These are phyloP conservation scores for Diaporthe sp. DNA, from an alignment of 2,329 filamentous ascomycete genomes.

Conservation along the genomic window DNA sequence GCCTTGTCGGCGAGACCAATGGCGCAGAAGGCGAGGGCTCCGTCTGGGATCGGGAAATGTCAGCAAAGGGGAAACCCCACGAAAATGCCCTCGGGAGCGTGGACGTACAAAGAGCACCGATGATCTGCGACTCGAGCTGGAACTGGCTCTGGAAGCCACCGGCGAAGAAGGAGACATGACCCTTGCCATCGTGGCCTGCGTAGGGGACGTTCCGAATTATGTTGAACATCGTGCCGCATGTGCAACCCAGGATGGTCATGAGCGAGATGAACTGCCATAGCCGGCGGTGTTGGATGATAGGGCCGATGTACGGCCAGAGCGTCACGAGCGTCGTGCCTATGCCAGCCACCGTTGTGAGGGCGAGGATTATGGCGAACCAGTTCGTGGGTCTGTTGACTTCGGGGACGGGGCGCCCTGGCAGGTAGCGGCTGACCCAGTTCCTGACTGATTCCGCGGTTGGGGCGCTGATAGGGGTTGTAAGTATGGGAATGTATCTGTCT, in stretches of 20 bases:
- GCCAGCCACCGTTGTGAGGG: slow-evolving; percentile 78
- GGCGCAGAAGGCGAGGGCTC: slow-evolving; percentile 87
- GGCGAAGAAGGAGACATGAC: slow-evolving; percentile 91
- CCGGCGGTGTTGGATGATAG: slow-evolving; percentile 89
- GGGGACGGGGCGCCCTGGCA: slow-evolving; percentile 84
- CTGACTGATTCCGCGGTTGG: slow-evolving; percentile 84
- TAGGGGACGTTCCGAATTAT: slow-evolving; percentile 97
- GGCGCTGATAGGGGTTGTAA: slow-evolving; percentile 62
- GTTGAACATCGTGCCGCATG: slow-evolving; percentile 99
- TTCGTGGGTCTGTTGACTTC: slow-evolving; percentile 88
- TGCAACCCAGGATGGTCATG: slow-evolving; percentile 92
- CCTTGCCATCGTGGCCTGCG: slow-evolving; percentile 85
- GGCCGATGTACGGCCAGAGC: slow-evolving; percentile 83
- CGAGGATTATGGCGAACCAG: slow-evolving; percentile 80
- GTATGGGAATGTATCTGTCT: slow-evolving; percentile 9
- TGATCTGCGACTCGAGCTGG: slow-evolving; percentile 94
- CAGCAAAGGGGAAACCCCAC: slow-evolving; percentile 41
- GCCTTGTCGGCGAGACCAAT: slow-evolving; percentile 95
- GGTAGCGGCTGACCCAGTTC: slow-evolving; percentile 82
- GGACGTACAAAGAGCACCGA: slow-evolving; percentile 87
- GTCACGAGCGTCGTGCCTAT: slow-evolving; percentile 77
- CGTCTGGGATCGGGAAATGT: slow-evolving; percentile 55
- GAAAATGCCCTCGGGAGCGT: slow-evolving; percentile 6
- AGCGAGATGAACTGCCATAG: slow-evolving; percentile 93
- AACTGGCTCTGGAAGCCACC: slow-evolving; percentile 93